Evolutionary conservation across 2,329 filamentous ascomycete species (phyloP), one percentile per base, ranked within the genome.

Genomic region (Microcyclospora pomicola): DNA sequence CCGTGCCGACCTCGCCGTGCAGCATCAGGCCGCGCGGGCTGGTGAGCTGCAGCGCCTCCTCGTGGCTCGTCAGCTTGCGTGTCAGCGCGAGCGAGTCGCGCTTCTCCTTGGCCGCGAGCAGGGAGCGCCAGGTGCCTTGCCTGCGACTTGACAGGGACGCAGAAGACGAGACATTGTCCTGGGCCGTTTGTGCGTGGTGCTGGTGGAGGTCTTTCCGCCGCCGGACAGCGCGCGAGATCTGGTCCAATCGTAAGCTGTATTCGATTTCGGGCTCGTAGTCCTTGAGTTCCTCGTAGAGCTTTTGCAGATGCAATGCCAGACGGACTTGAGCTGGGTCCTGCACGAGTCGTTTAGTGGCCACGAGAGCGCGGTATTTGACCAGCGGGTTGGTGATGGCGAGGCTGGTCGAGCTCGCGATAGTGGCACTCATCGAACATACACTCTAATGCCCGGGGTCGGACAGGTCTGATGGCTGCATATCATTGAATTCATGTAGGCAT

Each of bases 1-100:
- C 82, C 0, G 80, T 85, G 9, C 83, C 83, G 2, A 91, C 83
- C 53, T 86, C 82, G 6, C 83, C 82, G 16, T 84, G 83, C 0
- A 91, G 67, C 53, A 88, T 77, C 12, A 91, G 62, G 0, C 83
- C 83, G 47, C 70, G 74, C 0, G 83, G 83, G 0, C 80, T 84
- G 49, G 82, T 68, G 34, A 87, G 69, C 33, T 75, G 66, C 43
- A 85, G 69, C 9, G 82, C 82, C 14, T 74, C 73, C 54, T 87
- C 76, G 52, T 86, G 73, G 47, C 69, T 75, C 0, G 76, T 80
- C 11, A 87, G 62, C n/a, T 78, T 71, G 35, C 72, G 66, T 2
- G 78, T 82, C 41, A 91, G 59, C 3, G 81, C 78, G 15, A 80
- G 59, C 15, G 59, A 64, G 36, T 70, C 63, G 39, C 55, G 52